These are phyloP conservation scores for Crithidia mellificae DNA, from an alignment of 208 protist genomes.

Conservation along the genomic window DNA sequence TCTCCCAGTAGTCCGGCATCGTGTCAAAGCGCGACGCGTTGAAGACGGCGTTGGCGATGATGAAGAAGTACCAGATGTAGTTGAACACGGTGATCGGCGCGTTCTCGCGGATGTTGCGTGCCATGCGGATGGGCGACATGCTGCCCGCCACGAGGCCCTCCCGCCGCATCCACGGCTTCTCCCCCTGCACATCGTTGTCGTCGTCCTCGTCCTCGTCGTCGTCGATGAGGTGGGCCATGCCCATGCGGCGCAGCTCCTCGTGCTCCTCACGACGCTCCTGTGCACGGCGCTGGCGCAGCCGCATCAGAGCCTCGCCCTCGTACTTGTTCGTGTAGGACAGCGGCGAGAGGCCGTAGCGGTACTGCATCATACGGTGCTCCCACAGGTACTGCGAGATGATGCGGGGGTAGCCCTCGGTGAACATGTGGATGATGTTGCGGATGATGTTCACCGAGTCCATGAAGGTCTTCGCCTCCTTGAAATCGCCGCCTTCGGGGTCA, in stretches of 20 bases:
- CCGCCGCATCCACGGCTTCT: slow-evolving; percentile 49
- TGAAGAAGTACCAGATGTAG: slow-evolving; percentile 72
- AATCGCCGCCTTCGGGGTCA: slow-evolving; percentile 87
- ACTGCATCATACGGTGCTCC: slow-evolving; percentile 78
- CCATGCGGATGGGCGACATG: slow-evolving; percentile 83
- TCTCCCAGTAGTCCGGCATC: slow-evolving; percentile 82
- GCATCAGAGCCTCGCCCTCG: slow-evolving; percentile 71
- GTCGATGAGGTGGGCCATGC: slow-evolving; percentile 43
- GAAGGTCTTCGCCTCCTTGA: slow-evolving; percentile 55
- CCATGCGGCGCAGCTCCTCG: slow-evolving; percentile 41
- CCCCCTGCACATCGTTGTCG: slow-evolving; percentile 16
- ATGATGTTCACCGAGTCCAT: slow-evolving; percentile 60
- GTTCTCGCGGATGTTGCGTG: slow-evolving; percentile 83
- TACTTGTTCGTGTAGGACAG: slow-evolving; percentile 83
- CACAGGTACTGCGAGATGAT: slow-evolving; percentile 90
- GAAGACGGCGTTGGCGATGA: slow-evolving; percentile 88
- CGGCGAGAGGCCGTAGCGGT: slow-evolving; percentile 70
- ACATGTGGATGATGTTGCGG: slow-evolving; percentile 91
- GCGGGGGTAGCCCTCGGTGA: slow-evolving; percentile 87
- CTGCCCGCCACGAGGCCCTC: slow-evolving; percentile 47
- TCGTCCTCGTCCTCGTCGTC: slow-evolving; percentile 32
- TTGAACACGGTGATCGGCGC: slow-evolving; percentile 79
- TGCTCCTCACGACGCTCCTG: slow-evolving; percentile 47
- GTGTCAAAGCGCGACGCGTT: slow-evolving; percentile 84
- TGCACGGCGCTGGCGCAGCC: slow-evolving; percentile 54